Percentiles rank a stretch among this genome's conserved stretches.
Conservation (phyloP, 805 yeast genomes). For the Maudiozyma saulgeensis region DNA sequence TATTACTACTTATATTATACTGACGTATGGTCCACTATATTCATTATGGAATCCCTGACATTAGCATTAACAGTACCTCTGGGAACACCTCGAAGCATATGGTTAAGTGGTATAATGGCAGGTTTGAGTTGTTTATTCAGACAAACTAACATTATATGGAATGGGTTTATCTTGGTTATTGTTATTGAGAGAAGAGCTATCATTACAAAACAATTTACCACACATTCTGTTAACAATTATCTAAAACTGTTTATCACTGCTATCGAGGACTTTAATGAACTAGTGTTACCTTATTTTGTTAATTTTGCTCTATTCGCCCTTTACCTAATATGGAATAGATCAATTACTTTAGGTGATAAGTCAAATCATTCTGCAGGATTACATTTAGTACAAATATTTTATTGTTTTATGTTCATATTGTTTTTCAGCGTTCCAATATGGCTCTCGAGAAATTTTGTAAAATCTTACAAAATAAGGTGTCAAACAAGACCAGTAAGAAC, state of each 20-base stretch:
- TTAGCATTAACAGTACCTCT: constrained; percentile 35
- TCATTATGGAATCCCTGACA: constrained; percentile 49
- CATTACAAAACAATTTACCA: constrained; percentile 33
- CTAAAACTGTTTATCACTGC: constrained; percentile 31
- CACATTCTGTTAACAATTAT: constrained; percentile 31
- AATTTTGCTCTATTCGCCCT: constrained; percentile 45
- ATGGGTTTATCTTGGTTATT: constrained; percentile 46
- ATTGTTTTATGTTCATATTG: constrained; percentile 56
- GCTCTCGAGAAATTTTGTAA: constrained; percentile 38
- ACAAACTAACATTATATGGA: constrained; percentile 90
- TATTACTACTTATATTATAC: constrained; percentile 80
- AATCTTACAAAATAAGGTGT: constrained; percentile 31
- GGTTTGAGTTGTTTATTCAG: constrained; percentile 63
- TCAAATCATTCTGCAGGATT: constrained; percentile 65
- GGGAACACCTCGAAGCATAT: constrained; percentile 29
- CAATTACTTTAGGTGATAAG: constrained; percentile 87
- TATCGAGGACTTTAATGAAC: constrained; percentile 28
- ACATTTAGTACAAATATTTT: constrained; percentile 75
- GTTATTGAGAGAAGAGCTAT: constrained; percentile 44
- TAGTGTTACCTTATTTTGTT: constrained; percentile 40
- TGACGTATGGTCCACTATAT: constrained; percentile 81
- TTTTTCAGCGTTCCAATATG: constrained; percentile 70
- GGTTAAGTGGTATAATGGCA: constrained; percentile 46
- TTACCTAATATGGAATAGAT: constrained; percentile 62
- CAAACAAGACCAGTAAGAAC: constrained; percentile 22